Evolutionary conservation across 2,329 filamentous ascomycete genomes (phyloP), one percentile per base, ranked within the genome.

Genomic region (Colletotrichum caudatum): DNA sequence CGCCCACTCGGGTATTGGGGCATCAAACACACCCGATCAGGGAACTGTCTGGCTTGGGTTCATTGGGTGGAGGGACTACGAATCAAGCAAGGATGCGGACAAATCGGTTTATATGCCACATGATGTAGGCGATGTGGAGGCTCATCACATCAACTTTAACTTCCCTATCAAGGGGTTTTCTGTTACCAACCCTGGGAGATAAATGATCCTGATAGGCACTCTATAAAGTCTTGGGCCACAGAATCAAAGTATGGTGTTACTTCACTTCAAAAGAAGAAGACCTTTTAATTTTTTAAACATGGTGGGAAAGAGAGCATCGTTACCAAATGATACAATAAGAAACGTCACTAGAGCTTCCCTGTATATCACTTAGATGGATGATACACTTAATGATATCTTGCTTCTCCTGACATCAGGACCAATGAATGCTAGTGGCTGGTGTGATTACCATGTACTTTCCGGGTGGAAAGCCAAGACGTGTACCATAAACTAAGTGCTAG

Each of bases 111-210:
- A 71, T 20, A 71, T 56, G 8, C 69, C 69, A 1, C 35, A 53
- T 0, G 69, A 54, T 3, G 46, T 59, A 1, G 69, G 69, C 0
- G 50, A 72, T 5, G n/a, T 69, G 0, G 69, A 72, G 60, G 18
- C 23, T 2, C 69, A 72, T 29, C 65, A 72, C 33, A 64, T 69
- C 41, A 69, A 72, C 66, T 72, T 72, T 33, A 72, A 69, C 5
- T 72, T 72, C 20, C 69, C 69, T 8, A 72, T 72, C 7, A 72
- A 72, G 65, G 69, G 69, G 8, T 72, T 69, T 18, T 72, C 69
- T 3, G 65, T 72, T 3, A 72, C 69, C 7, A 72, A 72, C 39
- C 69, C 69, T 5, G 69, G 69, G 11, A 72, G 69, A 60, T 72
- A 11, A 56, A 23, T 4, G 33, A 20, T 12, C 12, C 2, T 5